These are phyloP conservation scores for Quercus ilex DNA, from an alignment of 306 rosid species.

Conservation along the genomic window DNA sequence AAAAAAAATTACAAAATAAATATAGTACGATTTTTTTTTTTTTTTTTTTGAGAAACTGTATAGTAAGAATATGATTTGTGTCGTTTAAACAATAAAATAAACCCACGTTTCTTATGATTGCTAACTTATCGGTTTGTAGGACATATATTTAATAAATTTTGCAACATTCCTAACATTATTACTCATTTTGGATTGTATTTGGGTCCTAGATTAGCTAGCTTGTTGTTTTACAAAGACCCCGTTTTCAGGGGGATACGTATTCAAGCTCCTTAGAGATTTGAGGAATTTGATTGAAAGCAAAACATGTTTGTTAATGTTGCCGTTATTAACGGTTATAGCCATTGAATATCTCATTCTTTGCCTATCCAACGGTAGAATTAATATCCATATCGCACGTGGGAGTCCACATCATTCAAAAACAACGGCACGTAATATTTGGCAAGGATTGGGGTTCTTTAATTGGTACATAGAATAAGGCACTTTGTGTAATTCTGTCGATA, in stretches of 20 bases:
- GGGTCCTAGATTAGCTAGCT: neutral
- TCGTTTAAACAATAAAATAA: neutral
- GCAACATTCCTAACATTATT: too few relatives aligned
- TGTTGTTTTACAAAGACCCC: neutral
- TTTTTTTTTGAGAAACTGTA: too few relatives aligned
- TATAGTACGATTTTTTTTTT: too few relatives aligned
- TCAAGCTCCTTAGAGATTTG: neutral
- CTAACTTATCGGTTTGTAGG: too few relatives aligned
- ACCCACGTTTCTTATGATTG: too few relatives aligned
- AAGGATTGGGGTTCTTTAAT: neutral
- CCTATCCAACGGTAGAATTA: slow-evolving; percentile 7
- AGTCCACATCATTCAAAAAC: slow-evolving; percentile 16
- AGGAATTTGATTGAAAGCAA: slow-evolving; percentile 11
- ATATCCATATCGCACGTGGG: slow-evolving; percentile 1
- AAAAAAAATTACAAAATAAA: too few relatives aligned
- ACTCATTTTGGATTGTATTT: too few relatives aligned
- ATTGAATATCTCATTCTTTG: slow-evolving; percentile 9
- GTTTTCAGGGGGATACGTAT: neutral
- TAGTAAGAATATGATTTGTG: too few relatives aligned
- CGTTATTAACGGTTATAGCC: slow-evolving; percentile 35
- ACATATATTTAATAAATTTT: too few relatives aligned
- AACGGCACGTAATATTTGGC: slow-evolving; percentile 24
- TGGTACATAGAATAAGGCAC: neutral
- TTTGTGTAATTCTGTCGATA: too few relatives aligned
- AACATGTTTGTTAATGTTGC: slow-evolving; percentile 18